A percentile compares a stretch with the other conserved stretches of the same genome.
phyloP scores from a whole-genome alignment of 371 early-diverging fungal genomes.

The Amoeboaphelidium protococcarum region DNA sequence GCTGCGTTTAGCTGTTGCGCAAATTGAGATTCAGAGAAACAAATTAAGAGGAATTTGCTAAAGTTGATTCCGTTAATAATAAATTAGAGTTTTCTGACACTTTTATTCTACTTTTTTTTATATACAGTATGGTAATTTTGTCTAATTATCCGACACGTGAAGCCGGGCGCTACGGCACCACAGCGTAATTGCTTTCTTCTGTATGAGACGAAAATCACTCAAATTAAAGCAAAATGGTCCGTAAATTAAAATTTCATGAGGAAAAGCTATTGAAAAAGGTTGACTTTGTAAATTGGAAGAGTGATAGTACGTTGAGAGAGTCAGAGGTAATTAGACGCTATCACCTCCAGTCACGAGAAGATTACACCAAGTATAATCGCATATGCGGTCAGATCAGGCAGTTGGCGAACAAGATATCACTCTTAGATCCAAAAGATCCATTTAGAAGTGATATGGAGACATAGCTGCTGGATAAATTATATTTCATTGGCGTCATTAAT shows the following conservation, averaged over 20 bases:
- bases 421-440: conserved; percentile 70
- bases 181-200: too few relatives aligned
- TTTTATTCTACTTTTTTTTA: too few relatives aligned
- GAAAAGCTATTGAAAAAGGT: conserved; percentile 93
- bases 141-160: too few relatives aligned
- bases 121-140: too few relatives aligned
- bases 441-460: conserved; percentile 47
- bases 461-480: conserved; percentile 64
- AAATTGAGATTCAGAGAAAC: too few relatives aligned
- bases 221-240: too few relatives aligned
- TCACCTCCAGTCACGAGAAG: conserved; percentile 76
- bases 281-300: conserved; percentile 91
- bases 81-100: too few relatives aligned
- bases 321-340: conserved; percentile 74
- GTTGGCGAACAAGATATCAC: conserved; percentile 60
- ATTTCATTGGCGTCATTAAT: conserved; percentile 67
- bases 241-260: conserved; percentile 89
- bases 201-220: too few relatives aligned
- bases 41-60: too few relatives aligned
- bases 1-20: too few relatives aligned
- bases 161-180: too few relatives aligned
- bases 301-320: conserved; percentile 66
- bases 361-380: conserved; percentile 78
- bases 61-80: too few relatives aligned
- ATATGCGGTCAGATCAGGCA: conserved; percentile 65